A percentile compares a stretch with the other conserved stretches of the same genome.
Evolutionary conservation across 1,139 yeast species (phyloP).

Genomic region (Taphrina pruni): DNA sequence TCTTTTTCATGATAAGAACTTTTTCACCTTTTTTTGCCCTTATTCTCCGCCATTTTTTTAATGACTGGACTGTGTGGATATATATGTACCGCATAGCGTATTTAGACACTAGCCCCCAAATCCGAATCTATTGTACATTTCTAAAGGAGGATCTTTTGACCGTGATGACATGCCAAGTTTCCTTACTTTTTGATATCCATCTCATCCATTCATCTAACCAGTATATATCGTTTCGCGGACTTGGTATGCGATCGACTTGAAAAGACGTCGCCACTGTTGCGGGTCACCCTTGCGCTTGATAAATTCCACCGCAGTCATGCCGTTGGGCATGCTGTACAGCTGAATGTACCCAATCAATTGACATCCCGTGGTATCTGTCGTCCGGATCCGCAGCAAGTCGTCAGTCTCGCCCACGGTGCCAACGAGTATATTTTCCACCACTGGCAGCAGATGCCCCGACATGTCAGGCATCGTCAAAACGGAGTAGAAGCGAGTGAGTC

Average conservation of each 20-base stretch:
- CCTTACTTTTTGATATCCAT: background rate
- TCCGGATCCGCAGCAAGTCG: conserved; percentile 45
- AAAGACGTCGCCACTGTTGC: conserved; percentile 69
- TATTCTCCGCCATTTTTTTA: too few species aligned
- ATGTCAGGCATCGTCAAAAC: conserved; percentile 55
- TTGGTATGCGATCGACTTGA: conserved; percentile 52
- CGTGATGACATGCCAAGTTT: background rate
- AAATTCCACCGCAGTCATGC: conserved; percentile 56
- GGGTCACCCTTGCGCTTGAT: conserved; percentile 66
- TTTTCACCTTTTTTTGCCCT: too few species aligned
- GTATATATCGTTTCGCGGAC: conserved; percentile 26
- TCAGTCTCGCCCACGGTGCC: conserved; percentile 52
- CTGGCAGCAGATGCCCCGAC: conserved; percentile 50
- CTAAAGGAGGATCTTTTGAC: background rate
- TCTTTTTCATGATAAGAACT: background rate
- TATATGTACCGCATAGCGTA: conserved; percentile 14
- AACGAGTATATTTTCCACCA: conserved; percentile 55
- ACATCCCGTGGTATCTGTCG: conserved; percentile 57
- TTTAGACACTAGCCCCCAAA: background rate
- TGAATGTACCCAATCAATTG: conserved; percentile 58
- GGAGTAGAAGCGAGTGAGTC: conserved; percentile 60
- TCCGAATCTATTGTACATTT: background rate
- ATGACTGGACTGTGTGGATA: background rate
- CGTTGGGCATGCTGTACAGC: conserved; percentile 49
- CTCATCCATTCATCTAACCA: background rate